Base-by-base conservation (phyloP, 2,329 filamentous ascomycete species). In the Calonectria honghensis region DNA sequence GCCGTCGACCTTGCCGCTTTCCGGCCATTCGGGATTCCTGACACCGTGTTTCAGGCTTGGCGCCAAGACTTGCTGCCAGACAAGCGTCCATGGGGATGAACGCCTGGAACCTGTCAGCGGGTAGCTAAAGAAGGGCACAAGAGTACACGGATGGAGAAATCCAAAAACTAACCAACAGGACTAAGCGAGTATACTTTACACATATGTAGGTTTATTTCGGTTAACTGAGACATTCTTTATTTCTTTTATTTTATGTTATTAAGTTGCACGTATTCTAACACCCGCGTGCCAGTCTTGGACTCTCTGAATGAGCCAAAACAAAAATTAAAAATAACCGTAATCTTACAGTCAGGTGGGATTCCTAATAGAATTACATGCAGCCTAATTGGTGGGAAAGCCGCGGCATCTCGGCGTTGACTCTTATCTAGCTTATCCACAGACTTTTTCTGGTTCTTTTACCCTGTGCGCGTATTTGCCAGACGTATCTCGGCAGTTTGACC, bases 1-100 rank as follows among this genome's bases (percentile, higher is more conserved):
- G 57, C 45, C 24, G 7, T 61, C 52, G 64, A 45, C 16, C n/a
- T 50, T 54, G 45, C 52, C 65, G 37, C 37, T 37, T 41, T 66
- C 59, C 32, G 48, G 51, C 50, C 59, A 59, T 65, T 51, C 67
- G 67, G 67, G 52, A 45, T 29, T 70, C 41, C 72, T 65, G 50
- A 32, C 61, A 68, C 67, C 67, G 51, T 69, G 70, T 70, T 64
- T 70, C 67, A 71, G 59, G 68, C 73, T 75, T 73, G 73, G 73
- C 70, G 73, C 73, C 73, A 73, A 75, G 73, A 35, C 45, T 68
- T 63, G 29, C 27, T 70, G 13, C 41, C 51, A 61, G 72, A 59
- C 70, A 70, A 65, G 37, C 45, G 59, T 72, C 27, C 41, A n/a
- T 39, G 27, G 70, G 48, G 61, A 70, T 61, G 68, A 73, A 67